Evolutionary conservation across 164 flowering plant species (phyloP).

Genomic region (Annona squamosa): DNA sequence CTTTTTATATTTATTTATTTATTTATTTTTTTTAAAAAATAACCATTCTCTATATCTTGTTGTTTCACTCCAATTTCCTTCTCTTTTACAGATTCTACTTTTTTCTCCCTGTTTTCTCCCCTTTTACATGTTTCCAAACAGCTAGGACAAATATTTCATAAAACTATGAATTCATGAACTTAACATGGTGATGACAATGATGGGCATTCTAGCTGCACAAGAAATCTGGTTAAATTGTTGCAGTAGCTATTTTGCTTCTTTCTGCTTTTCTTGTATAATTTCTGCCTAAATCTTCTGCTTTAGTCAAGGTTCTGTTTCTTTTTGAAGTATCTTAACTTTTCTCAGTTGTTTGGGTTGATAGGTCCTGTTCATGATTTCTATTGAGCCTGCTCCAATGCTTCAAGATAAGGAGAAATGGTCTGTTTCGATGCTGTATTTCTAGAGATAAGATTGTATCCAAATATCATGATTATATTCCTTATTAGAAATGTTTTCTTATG

Average conservation of each 20-base stretch:
- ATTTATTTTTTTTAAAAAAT: too few relatives aligned
- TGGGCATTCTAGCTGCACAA: background rate
- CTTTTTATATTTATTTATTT: too few relatives aligned
- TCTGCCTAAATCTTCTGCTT: background rate
- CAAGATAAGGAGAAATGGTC: constrained; percentile 99
- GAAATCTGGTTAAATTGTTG: background rate
- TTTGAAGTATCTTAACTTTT: background rate
- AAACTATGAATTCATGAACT: background rate
- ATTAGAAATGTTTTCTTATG: background rate
- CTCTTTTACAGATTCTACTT: too few relatives aligned
- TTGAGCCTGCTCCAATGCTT: constrained; percentile 99
- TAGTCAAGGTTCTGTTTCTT: background rate
- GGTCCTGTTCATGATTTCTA: constrained; percentile 96
- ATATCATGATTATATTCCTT: background rate
- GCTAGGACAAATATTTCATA: too few relatives aligned
- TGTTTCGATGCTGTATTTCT: constrained; percentile 17
- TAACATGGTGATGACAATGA: background rate
- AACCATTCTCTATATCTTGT: too few relatives aligned
- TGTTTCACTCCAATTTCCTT: too few relatives aligned
- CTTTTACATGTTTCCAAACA: too few relatives aligned
- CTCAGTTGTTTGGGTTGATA: constrained; percentile 17
- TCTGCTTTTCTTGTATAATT: background rate
- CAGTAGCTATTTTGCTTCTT: background rate
- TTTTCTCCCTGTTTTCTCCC: too few relatives aligned
- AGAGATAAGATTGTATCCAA: background rate